These are phyloP conservation scores for Xylaria hypoxylon DNA, from an alignment of 2,329 filamentous ascomycete genomes.

Conservation along the genomic window DNA sequence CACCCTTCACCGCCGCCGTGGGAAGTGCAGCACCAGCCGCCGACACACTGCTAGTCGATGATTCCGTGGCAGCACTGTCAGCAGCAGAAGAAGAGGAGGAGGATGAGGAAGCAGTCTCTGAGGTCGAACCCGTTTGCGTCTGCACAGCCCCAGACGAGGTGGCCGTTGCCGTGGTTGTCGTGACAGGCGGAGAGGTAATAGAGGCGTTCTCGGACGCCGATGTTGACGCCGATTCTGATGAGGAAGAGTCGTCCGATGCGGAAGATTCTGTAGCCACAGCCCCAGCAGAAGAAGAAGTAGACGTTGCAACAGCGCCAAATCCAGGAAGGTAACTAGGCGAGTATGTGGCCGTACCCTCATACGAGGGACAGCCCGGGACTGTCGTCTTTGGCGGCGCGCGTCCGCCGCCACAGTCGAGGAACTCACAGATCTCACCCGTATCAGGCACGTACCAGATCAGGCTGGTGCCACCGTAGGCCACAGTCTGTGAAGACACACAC, in stretches of 20 bases:
- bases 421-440: constrained; percentile 72
- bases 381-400: constrained; percentile 72
- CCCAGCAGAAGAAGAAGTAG: constrained; percentile 24
- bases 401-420: constrained; percentile 76
- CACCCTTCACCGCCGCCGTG: constrained; percentile 41
- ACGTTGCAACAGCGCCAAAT: constrained; percentile 40
- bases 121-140: constrained; percentile 17
- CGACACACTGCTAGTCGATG: constrained; percentile 35
- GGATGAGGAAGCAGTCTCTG: background rate
- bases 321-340: constrained; percentile 61
- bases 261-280: constrained; percentile 21
- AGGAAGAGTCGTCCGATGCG: constrained; percentile 13
- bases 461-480: constrained; percentile 56
- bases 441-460: constrained; percentile 71
- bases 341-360: constrained; percentile 67
- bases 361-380: constrained; percentile 69
- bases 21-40: constrained; percentile 40
- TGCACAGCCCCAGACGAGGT: constrained; percentile 15
- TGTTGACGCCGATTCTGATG: constrained; percentile 15
- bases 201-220: constrained; percentile 15
- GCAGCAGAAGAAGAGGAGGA: constrained; percentile 12
- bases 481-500: constrained; percentile 56
- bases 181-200: constrained; percentile 21
- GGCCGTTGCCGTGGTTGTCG: constrained; percentile 6
- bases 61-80: constrained; percentile 8